Percentiles rank a stretch among this genome's conserved stretches.
Evolutionary conservation across 2,329 filamentous ascomycete genomes (phyloP).

Genomic region (Claviceps fusiformis): DNA sequence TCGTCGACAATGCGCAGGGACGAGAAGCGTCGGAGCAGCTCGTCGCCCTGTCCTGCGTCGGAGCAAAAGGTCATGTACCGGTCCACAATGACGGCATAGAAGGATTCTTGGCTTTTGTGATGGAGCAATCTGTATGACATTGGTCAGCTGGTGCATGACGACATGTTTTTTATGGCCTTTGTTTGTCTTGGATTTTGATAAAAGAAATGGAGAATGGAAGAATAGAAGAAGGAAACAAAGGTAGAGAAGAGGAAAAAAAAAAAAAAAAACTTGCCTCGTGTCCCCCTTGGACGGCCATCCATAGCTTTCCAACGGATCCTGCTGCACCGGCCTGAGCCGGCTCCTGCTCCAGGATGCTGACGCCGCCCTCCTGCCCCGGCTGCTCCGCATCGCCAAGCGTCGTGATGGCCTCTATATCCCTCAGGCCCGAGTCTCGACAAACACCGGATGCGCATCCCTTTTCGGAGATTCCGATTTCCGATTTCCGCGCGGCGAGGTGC

Average conservation of each 20-base stretch:
- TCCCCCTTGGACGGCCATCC: constrained; percentile 89
- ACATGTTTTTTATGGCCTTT: too few species aligned
- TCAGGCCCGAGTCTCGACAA: background rate
- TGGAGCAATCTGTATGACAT: constrained; percentile 46
- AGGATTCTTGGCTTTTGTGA: constrained; percentile 65
- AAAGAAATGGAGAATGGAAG: too few species aligned
- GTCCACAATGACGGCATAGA: constrained; percentile 77
- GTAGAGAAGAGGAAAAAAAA: background rate
- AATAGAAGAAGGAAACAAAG: too few species aligned
- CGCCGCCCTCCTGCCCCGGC: constrained; percentile 17
- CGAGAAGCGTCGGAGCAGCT: constrained; percentile 62
- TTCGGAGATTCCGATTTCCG: too few species aligned
- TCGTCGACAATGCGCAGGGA: constrained; percentile 31
- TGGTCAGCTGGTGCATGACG: background rate
- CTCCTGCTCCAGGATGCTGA: constrained; percentile 50
- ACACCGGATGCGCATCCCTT: too few species aligned
- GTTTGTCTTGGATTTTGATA: too few species aligned
- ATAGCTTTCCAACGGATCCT: constrained; percentile 67
- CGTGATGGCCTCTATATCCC: background rate
- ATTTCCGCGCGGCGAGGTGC: too few species aligned
- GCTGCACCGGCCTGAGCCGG: constrained; percentile 52
- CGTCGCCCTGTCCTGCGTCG: constrained; percentile 53
- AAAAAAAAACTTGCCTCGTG: constrained; percentile 50
- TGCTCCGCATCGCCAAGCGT: constrained; percentile 6
- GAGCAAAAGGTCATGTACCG: constrained; percentile 86